Evolutionary conservation across 1,139 yeast species (phyloP), one percentile per base, ranked within the genome.

Genomic region (Suhomyces taliae): DNA sequence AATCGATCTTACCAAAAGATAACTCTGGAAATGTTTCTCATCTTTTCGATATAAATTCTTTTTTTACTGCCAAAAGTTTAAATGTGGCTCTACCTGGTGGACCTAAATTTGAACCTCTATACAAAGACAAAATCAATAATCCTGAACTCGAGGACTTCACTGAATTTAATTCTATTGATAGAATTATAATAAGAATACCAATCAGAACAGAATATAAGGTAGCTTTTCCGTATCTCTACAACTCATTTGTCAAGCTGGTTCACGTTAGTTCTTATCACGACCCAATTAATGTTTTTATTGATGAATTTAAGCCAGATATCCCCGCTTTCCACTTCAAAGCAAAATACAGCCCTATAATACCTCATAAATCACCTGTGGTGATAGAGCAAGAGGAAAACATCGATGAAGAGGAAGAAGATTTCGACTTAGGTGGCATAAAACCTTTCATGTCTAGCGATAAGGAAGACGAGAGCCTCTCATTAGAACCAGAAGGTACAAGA

Each of bases 61-160:
- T 93, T 53, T 81, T 86, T 62, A 90, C 97, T 0, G 96, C 98
- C 1, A 93, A 93, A 59, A 93, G 96, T 7, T 74, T 95, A 49
- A 90, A 90, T 59, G 77, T 85, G 44, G 85, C 96, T 1, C 74
- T 93, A 36, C 97, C 97, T 0, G 97, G 97, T 4, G 99, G 99
- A 0, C 99, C 99, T 5, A 89, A 86, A 60, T 93, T 91, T 65
- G 98, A 91, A 65, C 97, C 97, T 0, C 66, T 91, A n/a, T 83
- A 74, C 66, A 83, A 84, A 49, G 87, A 85, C 46, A 64, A 65
- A 32, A 72, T 74, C 33, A 59, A 60, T 41, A 84, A 85, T 53
- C 83, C 85, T 4, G 85, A 80, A 37, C 71, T 71, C 43, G 95
- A 87, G 52, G 97, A 90, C 59, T 87, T 79, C 62, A 89, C 90